phyloP scores from a whole-genome alignment of 169 alveolate genomes.

The Cryptosporidium sp. region DNA sequence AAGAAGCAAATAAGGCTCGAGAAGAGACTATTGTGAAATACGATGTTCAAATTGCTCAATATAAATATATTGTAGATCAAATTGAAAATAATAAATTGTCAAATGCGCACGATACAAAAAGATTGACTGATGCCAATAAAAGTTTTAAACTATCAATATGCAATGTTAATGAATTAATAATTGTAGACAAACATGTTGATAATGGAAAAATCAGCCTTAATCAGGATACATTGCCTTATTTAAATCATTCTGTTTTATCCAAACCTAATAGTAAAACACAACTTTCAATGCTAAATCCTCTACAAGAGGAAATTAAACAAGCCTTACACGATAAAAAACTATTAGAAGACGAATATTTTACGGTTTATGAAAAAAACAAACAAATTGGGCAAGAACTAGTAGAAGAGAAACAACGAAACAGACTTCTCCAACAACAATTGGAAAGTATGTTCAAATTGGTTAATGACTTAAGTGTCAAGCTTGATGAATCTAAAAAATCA shows the following conservation, averaged over 20 bases:
- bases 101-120: not conserved
- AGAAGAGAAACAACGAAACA: constrained; percentile 45
- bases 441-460: constrained; percentile 35
- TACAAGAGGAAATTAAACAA: constrained; percentile 51
- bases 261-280: not conserved
- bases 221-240: not conserved
- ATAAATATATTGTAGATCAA: not conserved
- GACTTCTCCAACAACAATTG: constrained; percentile 41
- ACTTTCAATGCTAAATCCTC: not conserved
- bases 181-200: not conserved
- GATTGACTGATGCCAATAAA: not conserved
- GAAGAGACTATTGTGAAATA: not conserved
- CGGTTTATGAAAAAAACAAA: constrained; percentile 15
- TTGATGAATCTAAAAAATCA: constrained; percentile 29
- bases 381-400: not conserved
- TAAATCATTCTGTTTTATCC: not conserved
- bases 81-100: constrained; percentile 14
- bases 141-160: not conserved
- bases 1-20: not conserved
- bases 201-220: not conserved
- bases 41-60: constrained; percentile 9
- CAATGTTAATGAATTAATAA: not conserved
- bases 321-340: constrained; percentile 21
- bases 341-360: constrained; percentile 58
- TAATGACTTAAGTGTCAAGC: constrained; percentile 23